phyloP scores from a whole-genome alignment of 345 rosid species.

The Sisymbrium altissimum region DNA sequence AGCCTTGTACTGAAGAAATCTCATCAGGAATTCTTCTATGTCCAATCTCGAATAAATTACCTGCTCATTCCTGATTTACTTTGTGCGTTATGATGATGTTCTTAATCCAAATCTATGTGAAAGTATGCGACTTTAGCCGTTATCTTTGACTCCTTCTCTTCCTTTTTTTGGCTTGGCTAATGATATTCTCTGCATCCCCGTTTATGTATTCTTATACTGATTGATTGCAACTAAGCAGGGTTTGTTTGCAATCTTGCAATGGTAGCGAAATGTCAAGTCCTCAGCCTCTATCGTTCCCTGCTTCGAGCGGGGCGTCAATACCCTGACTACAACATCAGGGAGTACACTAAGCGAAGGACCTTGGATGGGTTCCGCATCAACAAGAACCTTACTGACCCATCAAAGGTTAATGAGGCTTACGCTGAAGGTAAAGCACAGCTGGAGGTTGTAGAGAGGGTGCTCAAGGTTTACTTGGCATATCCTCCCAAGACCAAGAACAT shows the following conservation, averaged over 20 bases:
- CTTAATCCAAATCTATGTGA: background rate
- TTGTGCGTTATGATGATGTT: background rate
- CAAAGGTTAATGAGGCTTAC: slow-evolving; percentile 49
- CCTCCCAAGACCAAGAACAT: slow-evolving; percentile 72
- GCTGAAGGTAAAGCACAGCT: slow-evolving; percentile 61
- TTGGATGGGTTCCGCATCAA: slow-evolving; percentile 63
- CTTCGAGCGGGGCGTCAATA: slow-evolving; percentile 68
- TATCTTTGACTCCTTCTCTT: background rate
- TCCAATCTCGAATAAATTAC: too few species aligned
- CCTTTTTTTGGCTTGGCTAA: background rate
- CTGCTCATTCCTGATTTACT: too few species aligned
- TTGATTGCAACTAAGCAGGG: slow-evolving; percentile 8
- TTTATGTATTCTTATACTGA: background rate
- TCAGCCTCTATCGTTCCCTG: slow-evolving; percentile 59
- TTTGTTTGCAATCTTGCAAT: slow-evolving; percentile 9
- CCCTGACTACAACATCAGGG: slow-evolving; percentile 75
- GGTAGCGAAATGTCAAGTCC: slow-evolving; percentile 41
- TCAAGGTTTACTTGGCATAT: slow-evolving; percentile 61
- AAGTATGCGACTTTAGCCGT: slow-evolving; percentile 8
- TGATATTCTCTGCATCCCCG: background rate
- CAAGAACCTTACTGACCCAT: slow-evolving; percentile 46
- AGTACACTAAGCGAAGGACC: slow-evolving; percentile 74
- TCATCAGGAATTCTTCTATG: background rate
- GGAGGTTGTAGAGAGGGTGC: slow-evolving; percentile 65
- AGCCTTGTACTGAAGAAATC: too few species aligned